Evolutionary conservation across 805 yeast genomes (phyloP), one percentile per base, ranked within the genome.

Genomic region (Cyberlindnera mrakii): DNA sequence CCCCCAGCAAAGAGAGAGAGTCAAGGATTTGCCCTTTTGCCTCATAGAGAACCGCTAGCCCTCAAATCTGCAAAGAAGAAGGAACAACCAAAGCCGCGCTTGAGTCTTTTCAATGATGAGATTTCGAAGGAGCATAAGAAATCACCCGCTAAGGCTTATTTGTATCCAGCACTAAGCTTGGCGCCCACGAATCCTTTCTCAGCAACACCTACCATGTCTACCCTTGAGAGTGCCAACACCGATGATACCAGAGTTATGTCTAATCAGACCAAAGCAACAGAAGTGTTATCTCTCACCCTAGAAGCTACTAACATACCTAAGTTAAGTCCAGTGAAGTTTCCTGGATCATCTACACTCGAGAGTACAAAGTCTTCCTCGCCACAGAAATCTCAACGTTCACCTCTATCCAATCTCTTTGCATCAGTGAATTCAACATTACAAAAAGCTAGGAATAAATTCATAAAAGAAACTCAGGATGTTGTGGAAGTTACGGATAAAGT

Each of bases 11-110:
- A 54, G 16, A 45, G 62, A 15, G 60, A 57, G 33, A 59, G 58
- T 23, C 58, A 55, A 42, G 62, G 63, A 0, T 59, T 60, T 51
- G 63, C 62, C 5, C 42, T 58, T 7, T 37, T 60, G 29, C 64
- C 65, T 0, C 59, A 56, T 10, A 51, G 59, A 45, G 62, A 51
- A 20, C 63, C 64, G 1, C 40, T 61, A 25, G 56, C 59, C 1
- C 54, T 59, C 11, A 59, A 60, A 37, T 53, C 62, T 9, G 49
- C 52, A 3, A 53, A 55, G 40, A 55, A 54, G 42, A 41, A 40
- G 13, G 42, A 33, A 1, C 16, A 7, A 7, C 6, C 31, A 11
- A 46, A 45, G n/a, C 36, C 41, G 11, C 45, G 50, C 35, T 44
- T 44, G 39, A 55, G 52, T 35, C 42, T 50, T n/a, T 48, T 49